phyloP scores from a whole-genome alignment of 2,329 filamentous ascomycete genomes.

The Dothideomycetes sp. region DNA sequence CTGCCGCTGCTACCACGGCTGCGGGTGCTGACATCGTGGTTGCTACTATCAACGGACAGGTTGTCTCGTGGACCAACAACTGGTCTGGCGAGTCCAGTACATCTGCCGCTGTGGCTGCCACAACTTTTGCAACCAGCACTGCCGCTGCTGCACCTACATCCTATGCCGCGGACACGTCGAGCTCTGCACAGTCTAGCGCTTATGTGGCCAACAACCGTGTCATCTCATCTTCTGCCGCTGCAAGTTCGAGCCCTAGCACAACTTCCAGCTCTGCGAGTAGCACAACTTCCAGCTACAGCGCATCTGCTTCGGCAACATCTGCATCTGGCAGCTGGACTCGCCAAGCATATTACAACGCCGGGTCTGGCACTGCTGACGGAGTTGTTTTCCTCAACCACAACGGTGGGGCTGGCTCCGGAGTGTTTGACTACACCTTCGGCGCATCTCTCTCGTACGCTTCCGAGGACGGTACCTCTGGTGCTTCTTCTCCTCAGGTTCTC shows the following conservation, averaged over 20 bases:
- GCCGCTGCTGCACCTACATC: conserved; percentile 1
- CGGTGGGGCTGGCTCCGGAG: conserved; percentile 45
- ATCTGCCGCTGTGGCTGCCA: conserved; percentile 9
- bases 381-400: conserved; percentile 49
- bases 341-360: conserved; percentile 24
- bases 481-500: conserved; percentile 38
- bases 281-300: conserved; percentile 10
- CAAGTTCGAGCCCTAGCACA: conserved; percentile 10
- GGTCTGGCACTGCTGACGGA: conserved; percentile 33
- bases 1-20: conserved; percentile 11
- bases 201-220: conserved; percentile 8
- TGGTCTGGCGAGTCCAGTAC: conserved; percentile 10
- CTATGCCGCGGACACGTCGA: conserved; percentile 7
- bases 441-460: conserved; percentile 47
- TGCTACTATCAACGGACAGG: not conserved
- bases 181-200: conserved; percentile 6
- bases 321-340: conserved; percentile 20
- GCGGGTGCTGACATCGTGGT: conserved; percentile 4
- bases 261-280: conserved; percentile 8
- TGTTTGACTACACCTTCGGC: conserved; percentile 43
- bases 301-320: conserved; percentile 13
- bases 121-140: conserved; percentile 13
- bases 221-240: conserved; percentile 6
- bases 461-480: conserved; percentile 33
- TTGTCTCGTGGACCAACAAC: conserved; percentile 5